phyloP scores from a whole-genome alignment of 1,139 yeast species.

The Yamadazyma blattariae region DNA sequence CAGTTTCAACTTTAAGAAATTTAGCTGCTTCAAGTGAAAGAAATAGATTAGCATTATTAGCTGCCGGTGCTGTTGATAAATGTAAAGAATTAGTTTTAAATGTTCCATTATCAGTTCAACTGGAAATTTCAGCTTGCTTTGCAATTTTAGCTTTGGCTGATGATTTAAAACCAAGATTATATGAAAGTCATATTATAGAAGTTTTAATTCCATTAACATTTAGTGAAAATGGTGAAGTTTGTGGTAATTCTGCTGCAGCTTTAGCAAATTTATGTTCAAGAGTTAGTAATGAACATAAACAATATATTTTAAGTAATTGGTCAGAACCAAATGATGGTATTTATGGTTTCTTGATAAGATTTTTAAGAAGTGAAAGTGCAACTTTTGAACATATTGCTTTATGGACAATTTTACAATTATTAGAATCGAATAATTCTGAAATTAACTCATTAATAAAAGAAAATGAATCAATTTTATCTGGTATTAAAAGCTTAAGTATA shows the following conservation, averaged over 20 bases:
- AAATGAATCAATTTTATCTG: slow-evolving; percentile 54
- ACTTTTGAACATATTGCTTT: slow-evolving; percentile 97
- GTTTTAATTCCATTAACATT: slow-evolving; percentile 89
- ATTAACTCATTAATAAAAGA: slow-evolving; percentile 63
- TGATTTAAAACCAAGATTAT: slow-evolving; percentile 82
- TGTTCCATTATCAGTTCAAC: slow-evolving; percentile 87
- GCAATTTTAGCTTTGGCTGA: slow-evolving; percentile 97
- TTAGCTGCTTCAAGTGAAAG: slow-evolving; percentile 94
- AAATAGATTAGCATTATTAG: slow-evolving; percentile 85
- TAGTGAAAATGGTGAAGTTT: slow-evolving; percentile 88
- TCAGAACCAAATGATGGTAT: slow-evolving; percentile 80
- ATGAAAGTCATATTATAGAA: slow-evolving; percentile 81
- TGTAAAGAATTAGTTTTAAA: slow-evolving; percentile 83
- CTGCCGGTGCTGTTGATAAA: slow-evolving; percentile 94
- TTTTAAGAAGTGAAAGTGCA: slow-evolving; percentile 82
- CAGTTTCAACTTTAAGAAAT: slow-evolving; percentile 92
- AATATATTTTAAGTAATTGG: slow-evolving; percentile 78
- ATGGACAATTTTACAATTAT: slow-evolving; percentile 92
- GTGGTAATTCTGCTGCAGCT: slow-evolving; percentile 98
- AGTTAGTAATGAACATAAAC: slow-evolving; percentile 69
- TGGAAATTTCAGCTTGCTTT: slow-evolving; percentile 95
- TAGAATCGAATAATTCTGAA: slow-evolving; percentile 80
- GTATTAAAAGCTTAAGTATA: slow-evolving; percentile 52
- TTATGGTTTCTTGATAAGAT: slow-evolving; percentile 75
- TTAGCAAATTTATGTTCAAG: slow-evolving; percentile 92